Evolutionary conservation across 2,329 filamentous ascomycete genomes (phyloP).

Genomic region (Paecilomyces fulvus): DNA sequence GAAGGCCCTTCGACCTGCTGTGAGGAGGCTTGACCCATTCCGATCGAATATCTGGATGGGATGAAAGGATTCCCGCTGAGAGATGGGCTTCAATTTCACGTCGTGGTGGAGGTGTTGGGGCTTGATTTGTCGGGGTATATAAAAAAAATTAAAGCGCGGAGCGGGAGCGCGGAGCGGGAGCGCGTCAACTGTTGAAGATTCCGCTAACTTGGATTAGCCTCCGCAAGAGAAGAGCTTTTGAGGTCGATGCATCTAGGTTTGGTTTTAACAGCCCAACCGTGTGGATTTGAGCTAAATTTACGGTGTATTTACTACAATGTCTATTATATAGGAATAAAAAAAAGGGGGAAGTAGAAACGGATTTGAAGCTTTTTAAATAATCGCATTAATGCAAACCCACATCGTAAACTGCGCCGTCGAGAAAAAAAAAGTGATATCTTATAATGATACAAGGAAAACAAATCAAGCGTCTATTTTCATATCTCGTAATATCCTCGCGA

Average conservation of each 20-base stretch:
- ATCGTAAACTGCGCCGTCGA: background rate
- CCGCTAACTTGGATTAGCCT: background rate
- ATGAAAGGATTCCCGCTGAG: background rate
- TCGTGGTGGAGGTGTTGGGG: background rate
- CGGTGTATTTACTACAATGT: background rate
- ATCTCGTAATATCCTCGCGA: slow-evolving; percentile 34
- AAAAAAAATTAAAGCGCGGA: background rate
- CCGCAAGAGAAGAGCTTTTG: background rate
- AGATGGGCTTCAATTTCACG: background rate
- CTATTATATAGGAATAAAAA: background rate
- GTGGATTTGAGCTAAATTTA: background rate
- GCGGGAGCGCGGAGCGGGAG: background rate
- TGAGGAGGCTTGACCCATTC: slow-evolving; percentile 14
- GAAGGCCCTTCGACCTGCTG: slow-evolving; percentile 6
- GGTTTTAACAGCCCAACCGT: background rate
- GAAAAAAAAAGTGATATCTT: background rate
- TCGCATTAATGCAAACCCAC: background rate
- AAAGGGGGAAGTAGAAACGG: background rate
- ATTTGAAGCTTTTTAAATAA: background rate
- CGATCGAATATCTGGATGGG: background rate
- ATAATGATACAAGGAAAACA: slow-evolving; percentile 1
- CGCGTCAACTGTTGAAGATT: background rate
- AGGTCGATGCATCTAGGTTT: background rate
- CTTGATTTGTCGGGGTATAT: background rate
- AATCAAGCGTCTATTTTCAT: slow-evolving; percentile 27